phyloP scores from a whole-genome alignment of 2,329 filamentous ascomycete genomes.

The Shiraia bambusicola region DNA sequence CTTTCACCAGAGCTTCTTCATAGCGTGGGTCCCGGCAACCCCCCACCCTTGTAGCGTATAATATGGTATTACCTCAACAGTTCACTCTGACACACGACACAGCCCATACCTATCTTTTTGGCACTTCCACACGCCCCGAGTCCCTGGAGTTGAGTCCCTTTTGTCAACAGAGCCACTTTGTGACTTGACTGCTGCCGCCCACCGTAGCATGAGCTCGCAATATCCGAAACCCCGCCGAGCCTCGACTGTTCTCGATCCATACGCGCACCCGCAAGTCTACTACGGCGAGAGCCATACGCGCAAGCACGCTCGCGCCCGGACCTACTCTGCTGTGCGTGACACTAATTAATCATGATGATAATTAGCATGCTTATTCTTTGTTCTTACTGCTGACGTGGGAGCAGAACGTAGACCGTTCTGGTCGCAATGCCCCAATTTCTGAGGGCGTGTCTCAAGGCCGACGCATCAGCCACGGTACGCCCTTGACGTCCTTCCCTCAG shows the following conservation, averaged over 20 bases:
- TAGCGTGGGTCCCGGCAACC: conserved; percentile 17
- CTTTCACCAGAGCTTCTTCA: conserved; percentile 18
- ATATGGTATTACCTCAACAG: conserved; percentile 2
- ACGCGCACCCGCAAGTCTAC: conserved; percentile 60
- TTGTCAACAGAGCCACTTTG: conserved; percentile 5
- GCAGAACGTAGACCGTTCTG: conserved; percentile 33
- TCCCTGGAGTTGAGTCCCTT: conserved; percentile 12
- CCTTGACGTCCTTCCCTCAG: too few species aligned
- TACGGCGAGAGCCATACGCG: conserved; percentile 56
- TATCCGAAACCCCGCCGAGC: conserved; percentile 39
- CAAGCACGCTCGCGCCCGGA: conserved; percentile 53
- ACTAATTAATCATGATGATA: too few species aligned
- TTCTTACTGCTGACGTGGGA: conserved; percentile 13
- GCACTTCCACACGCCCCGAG: conserved; percentile 5
- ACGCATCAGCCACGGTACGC: conserved; percentile 43
- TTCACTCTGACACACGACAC: conserved; percentile 11
- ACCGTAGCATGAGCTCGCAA: conserved; percentile 47
- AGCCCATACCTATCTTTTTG: conserved; percentile 20
- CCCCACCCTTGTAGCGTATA: conserved; percentile 9
- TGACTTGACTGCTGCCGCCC: conserved; percentile 12
- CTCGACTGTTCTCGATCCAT: conserved; percentile 55
- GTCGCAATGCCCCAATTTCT: conserved; percentile 32
- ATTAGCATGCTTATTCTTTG: neutral
- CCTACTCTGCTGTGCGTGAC: conserved; percentile 59
- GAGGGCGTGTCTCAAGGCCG: conserved; percentile 34